Percentiles rank a stretch among this genome's conserved stretches.
These are phyloP conservation scores for Akebia trifoliata DNA, from an alignment of 164 flowering plant genomes.

Conservation along the genomic window DNA sequence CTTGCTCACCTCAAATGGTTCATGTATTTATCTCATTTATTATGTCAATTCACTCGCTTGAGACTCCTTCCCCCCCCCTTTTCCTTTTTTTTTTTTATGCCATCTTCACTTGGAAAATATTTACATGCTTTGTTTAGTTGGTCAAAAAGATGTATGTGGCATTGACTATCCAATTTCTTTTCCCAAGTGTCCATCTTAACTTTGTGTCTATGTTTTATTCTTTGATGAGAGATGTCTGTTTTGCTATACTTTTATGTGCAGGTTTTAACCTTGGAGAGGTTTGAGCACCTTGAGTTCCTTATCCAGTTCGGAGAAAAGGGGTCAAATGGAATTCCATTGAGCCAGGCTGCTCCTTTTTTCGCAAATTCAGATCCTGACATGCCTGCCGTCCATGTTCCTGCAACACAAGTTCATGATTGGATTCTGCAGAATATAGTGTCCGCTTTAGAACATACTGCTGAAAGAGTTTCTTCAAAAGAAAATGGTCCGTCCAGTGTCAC, in stretches of 20 bases:
- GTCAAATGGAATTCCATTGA: conserved; percentile 52
- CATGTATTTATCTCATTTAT: no score
- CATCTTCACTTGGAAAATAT: no score
- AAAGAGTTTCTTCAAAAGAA: conserved; percentile 65
- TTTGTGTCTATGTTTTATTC: no score
- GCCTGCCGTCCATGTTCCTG: conserved; percentile 96
- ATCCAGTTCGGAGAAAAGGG: conserved; percentile 83
- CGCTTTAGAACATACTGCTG: conserved; percentile 67
- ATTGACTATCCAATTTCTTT: no score
- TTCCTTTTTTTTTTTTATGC: no score
- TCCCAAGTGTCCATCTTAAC: no score
- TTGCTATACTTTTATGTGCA: conserved; percentile 20
- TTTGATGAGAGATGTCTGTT: no score
- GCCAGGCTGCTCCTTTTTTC: conserved; percentile 92
- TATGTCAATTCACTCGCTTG: no score
- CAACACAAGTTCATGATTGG: conserved; percentile 93
- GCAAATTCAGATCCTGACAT: conserved; percentile 98
- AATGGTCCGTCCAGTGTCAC: conserved; percentile 58
- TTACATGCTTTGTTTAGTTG: no score
- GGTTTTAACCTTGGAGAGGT: conserved; percentile 82
- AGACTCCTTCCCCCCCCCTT: no score
- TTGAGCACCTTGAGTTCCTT: conserved; percentile 90
- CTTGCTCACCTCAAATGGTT: no score
- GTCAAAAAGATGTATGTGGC: no score
- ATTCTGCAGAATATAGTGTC: conserved; percentile 58